Base-by-base conservation (phyloP, 2,329 filamentous ascomycete species). In the Venturia pyrina region DNA sequence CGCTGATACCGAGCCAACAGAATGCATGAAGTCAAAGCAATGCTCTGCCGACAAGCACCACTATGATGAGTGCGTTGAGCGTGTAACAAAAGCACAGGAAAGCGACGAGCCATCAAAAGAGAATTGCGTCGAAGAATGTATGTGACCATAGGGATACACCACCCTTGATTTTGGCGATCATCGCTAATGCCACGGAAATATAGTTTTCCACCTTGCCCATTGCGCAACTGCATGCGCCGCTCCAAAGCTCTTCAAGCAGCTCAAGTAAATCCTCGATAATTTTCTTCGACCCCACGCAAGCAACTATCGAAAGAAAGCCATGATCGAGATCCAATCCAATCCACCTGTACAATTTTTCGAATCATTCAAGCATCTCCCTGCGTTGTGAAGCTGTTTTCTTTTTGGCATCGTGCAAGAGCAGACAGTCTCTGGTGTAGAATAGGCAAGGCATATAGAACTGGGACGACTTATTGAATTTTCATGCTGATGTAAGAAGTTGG, bases 81-180 rank as follows among this genome's bases (percentile, higher is more conserved):
- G 95, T 74, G 95, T 99, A 72, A 79, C 84, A 75, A 77, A 83
- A 72, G 86, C 91, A 74, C 85, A 89, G 72, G 85, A 67, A 46
- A 67, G 88, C 70, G 87, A 89, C 72, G 83, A 84, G 79, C 87
- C 88, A 80, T 88, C 88, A 73, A 87, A 90, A 74, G 95, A 99
- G 85, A 93, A 98, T 83, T 99, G 95, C 75, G 91, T 98, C 71
- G 95, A 99, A 84, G 95, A 99, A 84, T 99, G 95, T 98, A 89
- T 80, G 93, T 87, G 62, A 21, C 60, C 37, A 40, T 37, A 34
- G 41, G 28, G 7, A 21, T 6, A 41, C 3, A 13, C 21, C 2
- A 17, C 0, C 40, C 60, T 7, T 50, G 53, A 37, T 4, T 72
- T 63, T 71, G 65, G n/a, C 17, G 28, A 21, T 46, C 64, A 62